phyloP scores from a whole-genome alignment of 2,329 filamentous ascomycete species.

The Rachicladosporium sp. region DNA sequence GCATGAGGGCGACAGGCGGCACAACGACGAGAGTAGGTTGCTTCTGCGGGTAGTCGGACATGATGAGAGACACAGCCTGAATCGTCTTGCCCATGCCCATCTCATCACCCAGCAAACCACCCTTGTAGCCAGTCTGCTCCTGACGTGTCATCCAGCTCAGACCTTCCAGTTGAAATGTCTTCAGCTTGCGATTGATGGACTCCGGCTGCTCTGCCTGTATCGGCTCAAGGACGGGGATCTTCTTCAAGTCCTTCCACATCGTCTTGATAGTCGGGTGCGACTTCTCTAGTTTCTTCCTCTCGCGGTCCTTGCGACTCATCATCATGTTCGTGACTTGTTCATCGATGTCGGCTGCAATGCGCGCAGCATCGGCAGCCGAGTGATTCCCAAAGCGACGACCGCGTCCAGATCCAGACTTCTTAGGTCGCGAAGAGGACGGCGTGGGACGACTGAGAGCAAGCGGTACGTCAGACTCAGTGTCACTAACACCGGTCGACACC shows the following conservation, averaged over 20 bases:
- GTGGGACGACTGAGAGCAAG: constrained; percentile 6
- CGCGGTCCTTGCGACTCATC: constrained; percentile 23
- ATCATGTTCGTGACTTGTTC: constrained; percentile 9
- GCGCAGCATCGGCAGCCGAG: constrained; percentile 9
- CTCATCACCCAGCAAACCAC: constrained; percentile 86
- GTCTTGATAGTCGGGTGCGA: constrained; percentile 67
- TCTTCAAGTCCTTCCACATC: constrained; percentile 73
- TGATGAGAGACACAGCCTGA: constrained; percentile 91
- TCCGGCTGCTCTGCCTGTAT: constrained; percentile 57
- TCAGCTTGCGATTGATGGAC: constrained; percentile 70
- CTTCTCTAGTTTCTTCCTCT: constrained; percentile 57
- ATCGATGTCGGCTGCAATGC: constrained; percentile 10
- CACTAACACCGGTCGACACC: constrained; percentile 16
- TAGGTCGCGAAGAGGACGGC: background rate
- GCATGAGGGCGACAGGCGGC: constrained; percentile 87
- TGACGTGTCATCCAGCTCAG: constrained; percentile 90
- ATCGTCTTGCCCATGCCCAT: constrained; percentile 99
- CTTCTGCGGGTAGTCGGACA: constrained; percentile 87
- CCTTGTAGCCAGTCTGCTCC: constrained; percentile 74
- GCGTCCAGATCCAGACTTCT: constrained; percentile 1
- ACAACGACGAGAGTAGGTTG: constrained; percentile 78
- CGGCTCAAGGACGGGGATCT: constrained; percentile 53
- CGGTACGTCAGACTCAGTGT: constrained; percentile 21
- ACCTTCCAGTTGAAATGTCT: constrained; percentile 88
- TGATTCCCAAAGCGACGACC: constrained; percentile 12